Base-by-base conservation (phyloP, 257 asterid species). In the Anisodus tanguticus region DNA sequence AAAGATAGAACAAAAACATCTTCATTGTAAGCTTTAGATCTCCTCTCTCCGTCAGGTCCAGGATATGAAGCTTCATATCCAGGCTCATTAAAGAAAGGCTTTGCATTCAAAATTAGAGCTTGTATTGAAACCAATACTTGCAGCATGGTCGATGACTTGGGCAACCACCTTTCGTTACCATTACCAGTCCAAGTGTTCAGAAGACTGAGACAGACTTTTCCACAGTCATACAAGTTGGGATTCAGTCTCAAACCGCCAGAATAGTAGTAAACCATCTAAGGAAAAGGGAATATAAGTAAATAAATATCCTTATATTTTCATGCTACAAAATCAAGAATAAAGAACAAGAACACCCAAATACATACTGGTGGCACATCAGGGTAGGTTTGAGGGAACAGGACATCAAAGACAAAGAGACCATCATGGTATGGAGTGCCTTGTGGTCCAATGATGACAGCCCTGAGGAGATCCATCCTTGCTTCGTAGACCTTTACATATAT, bases 361-460 rank as follows among this genome's bases (percentile, higher is more conserved):
- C 92, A 35, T 87, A 89, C 92, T 63, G 93, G 93, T 78, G 93
- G 92, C 64, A 68, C 84, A 43, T 83, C 79, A 45, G 93, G 93
- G 84, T 91, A 91, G 13, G 78, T 62, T 53, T 84, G 85, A 86
- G 93, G 93, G 87, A 91, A 89, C 59, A 85, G 81, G 58, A 86
- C 85, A 85, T 91, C 91, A 82, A 89, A 91, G 70, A 89, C 91
- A 81, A 91, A 91, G 81, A 89, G 90, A 43, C 93, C 92, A 83
- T 91, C 93, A 88, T 91, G 93, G 86, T 89, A 91, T 11, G 93
- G 93, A 83, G 93, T 91, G 77, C 93, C 93, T 83, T 87, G 90
- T 37, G 93, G 93, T 79, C 93, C 93, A 35, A 88, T 84, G n/a
- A 91, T 88, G 83, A 91, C 88, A 13, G 93, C 92, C 85, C 92